phyloP scores from a whole-genome alignment of 164 flowering plant genomes.

The Nymphaea colorata region DNA sequence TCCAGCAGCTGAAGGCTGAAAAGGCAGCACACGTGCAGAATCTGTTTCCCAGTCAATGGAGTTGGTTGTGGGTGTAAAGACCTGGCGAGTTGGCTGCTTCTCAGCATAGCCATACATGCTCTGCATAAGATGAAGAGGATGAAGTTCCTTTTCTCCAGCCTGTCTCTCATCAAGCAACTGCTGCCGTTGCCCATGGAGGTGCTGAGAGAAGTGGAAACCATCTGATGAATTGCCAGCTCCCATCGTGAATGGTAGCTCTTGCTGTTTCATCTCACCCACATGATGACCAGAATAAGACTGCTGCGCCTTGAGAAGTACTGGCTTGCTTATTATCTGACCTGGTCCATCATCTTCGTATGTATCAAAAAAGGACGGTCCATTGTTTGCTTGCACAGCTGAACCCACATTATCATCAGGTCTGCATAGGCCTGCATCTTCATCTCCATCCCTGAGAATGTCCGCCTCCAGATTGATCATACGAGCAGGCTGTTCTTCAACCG shows the following conservation, averaged over 20 bases:
- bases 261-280: constrained; percentile 13
- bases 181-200: constrained; percentile 34
- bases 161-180: constrained; percentile 28
- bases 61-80: constrained; percentile 15
- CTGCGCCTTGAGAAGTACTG: constrained; percentile 36
- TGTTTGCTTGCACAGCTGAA: constrained; percentile 11
- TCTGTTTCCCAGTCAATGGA: constrained; percentile 45
- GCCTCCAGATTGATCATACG: constrained; percentile 37
- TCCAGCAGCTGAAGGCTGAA: constrained; percentile 22
- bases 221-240: constrained; percentile 22
- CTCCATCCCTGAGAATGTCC: constrained; percentile 18
- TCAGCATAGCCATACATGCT: constrained; percentile 28
- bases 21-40: constrained; percentile 23
- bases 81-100: constrained; percentile 32
- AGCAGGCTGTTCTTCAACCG: constrained; percentile 16
- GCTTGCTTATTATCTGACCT: constrained; percentile 27
- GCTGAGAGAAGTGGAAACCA: constrained; percentile 29
- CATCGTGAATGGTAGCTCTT: constrained; percentile 29
- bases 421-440: constrained; percentile 16
- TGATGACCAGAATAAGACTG: constrained; percentile 23
- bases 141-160: constrained; percentile 30
- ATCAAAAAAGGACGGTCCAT: constrained; percentile 21
- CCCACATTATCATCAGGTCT: constrained; percentile 12
- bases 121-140: constrained; percentile 29
- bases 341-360: constrained; percentile 36